phyloP scores from a whole-genome alignment of 2,329 filamentous ascomycete species.

The Apiospora pterosperma region DNA sequence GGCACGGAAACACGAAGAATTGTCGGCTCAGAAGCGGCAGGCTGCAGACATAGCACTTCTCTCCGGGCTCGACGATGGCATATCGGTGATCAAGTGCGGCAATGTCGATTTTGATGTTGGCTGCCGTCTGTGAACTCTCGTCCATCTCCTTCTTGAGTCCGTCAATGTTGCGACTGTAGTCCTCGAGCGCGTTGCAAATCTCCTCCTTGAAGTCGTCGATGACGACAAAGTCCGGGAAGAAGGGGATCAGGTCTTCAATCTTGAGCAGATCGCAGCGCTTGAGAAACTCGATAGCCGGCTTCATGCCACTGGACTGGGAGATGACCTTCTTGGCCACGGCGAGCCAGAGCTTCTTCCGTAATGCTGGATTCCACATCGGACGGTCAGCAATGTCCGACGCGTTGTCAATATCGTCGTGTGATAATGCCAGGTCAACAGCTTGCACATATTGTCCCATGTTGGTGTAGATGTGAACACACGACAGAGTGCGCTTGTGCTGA shows the following conservation, averaged over 20 bases:
- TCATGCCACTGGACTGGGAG: slow-evolving; percentile 80
- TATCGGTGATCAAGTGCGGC: slow-evolving; percentile 82
- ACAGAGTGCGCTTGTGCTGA: slow-evolving; percentile 86
- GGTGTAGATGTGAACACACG: slow-evolving; percentile 95
- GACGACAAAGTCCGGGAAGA: slow-evolving; percentile 97
- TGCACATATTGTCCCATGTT: slow-evolving; percentile 93
- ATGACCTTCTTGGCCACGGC: slow-evolving; percentile 95
- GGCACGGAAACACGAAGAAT: slow-evolving; percentile 98
- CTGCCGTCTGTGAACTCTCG: slow-evolving; percentile 81
- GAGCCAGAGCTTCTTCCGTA: slow-evolving; percentile 94
- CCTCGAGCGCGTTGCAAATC: slow-evolving; percentile 89
- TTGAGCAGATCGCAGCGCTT: slow-evolving; percentile 86
- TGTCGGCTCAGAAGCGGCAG: slow-evolving; percentile 84
- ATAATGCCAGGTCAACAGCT: slow-evolving; percentile 87
- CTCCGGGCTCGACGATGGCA: slow-evolving; percentile 93
- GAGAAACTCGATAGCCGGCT: slow-evolving; percentile 88
- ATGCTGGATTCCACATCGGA: slow-evolving; percentile 70
- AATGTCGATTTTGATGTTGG: slow-evolving; percentile 89
- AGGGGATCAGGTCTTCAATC: slow-evolving; percentile 95
- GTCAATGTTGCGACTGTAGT: slow-evolving; percentile 90
- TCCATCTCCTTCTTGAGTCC: slow-evolving; percentile 91
- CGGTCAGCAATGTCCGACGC: slow-evolving; percentile 87
- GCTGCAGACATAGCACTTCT: slow-evolving; percentile 86
- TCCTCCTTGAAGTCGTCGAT: slow-evolving; percentile 99
- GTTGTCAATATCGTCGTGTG: slow-evolving; percentile 85